A percentile compares a stretch with the other conserved stretches of the same genome.
These are phyloP conservation scores for Ceratocystis ficicola DNA, from an alignment of 2,329 filamentous ascomycete genomes.

Conservation along the genomic window DNA sequence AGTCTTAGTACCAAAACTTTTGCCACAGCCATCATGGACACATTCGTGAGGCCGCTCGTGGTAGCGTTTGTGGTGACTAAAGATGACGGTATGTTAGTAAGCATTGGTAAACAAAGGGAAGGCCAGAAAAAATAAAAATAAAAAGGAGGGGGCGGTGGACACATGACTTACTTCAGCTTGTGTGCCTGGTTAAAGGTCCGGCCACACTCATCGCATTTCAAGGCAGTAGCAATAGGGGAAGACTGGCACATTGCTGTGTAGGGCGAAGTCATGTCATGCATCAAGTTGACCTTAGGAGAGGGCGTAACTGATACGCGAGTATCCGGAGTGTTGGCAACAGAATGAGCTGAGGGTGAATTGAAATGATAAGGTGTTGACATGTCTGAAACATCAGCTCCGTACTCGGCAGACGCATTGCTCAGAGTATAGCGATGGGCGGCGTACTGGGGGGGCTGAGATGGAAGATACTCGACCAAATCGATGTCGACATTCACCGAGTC, in stretches of 20 bases:
- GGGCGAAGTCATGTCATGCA: conserved; percentile 32
- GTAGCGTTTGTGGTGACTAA: conserved; percentile 48
- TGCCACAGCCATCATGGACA: conserved; percentile 40
- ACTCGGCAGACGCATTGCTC: conserved; percentile 23
- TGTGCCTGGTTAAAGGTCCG: conserved; percentile 45
- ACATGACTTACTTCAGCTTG: conserved; percentile 42
- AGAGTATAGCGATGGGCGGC: conserved; percentile 17
- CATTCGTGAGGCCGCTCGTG: conserved; percentile 49
- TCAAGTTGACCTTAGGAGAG: conserved; percentile 32
- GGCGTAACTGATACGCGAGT: conserved; percentile 35
- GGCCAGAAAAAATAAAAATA: neutral
- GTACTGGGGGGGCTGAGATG: conserved; percentile 6
- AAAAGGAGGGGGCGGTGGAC: no score
- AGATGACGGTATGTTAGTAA: conserved; percentile 23
- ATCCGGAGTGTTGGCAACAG: conserved; percentile 37
- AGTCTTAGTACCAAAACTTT: conserved; percentile 49
- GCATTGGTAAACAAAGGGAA: conserved; percentile 9
- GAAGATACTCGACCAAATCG: conserved; percentile 21
- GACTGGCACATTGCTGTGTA: conserved; percentile 21
- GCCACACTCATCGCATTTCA: conserved; percentile 34
- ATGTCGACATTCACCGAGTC: conserved; percentile 17
- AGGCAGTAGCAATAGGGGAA: conserved; percentile 23
- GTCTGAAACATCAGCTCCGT: conserved; percentile 30
- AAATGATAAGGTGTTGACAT: conserved; percentile 33
- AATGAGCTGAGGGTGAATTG: conserved; percentile 28